Conservation (phyloP, 805 yeast species). For the Candida vaughaniae region DNA sequence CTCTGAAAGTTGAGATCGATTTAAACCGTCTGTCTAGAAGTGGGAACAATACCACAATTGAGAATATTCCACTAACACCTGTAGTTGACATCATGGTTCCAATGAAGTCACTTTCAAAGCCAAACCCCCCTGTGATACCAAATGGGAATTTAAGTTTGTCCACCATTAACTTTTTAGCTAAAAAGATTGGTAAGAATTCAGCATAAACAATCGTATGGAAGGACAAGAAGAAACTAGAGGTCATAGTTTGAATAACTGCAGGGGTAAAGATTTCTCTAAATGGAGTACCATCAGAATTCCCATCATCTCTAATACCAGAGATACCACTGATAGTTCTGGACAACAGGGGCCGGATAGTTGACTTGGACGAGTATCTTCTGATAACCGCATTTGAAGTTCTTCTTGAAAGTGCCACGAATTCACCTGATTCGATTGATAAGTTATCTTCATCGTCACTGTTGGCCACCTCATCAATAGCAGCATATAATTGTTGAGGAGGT, state of each 20-base stretch:
- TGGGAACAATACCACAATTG: constrained; percentile 44
- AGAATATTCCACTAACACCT: constrained; percentile 36
- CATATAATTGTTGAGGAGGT: constrained; percentile 13
- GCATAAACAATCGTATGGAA: constrained; percentile 31
- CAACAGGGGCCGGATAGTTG: constrained; percentile 8
- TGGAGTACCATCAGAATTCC: constrained; percentile 13
- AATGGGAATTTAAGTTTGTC: constrained; percentile 32
- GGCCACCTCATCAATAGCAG: constrained; percentile 6
- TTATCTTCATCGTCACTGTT: constrained; percentile 8
- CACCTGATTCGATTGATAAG: constrained; percentile 7
- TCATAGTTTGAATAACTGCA: constrained; percentile 29
- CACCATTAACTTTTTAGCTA: constrained; percentile 29
- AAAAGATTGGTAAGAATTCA: constrained; percentile 38
- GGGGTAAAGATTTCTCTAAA: constrained; percentile 26
- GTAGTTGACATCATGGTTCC: constrained; percentile 37
- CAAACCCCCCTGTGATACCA: constrained; percentile 37
- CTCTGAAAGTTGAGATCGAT: constrained; percentile 44
- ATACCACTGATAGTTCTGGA: constrained; percentile 11
- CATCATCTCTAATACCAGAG: constrained; percentile 11
- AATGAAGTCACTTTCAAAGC: constrained; percentile 28
- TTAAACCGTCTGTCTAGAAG: constrained; percentile 34
- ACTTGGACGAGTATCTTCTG: constrained; percentile 16
- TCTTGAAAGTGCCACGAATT: constrained; percentile 12
- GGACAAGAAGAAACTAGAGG: constrained; percentile 33
- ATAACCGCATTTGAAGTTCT: constrained; percentile 21